Evolutionary conservation across 176 grass and related monocot genomes (phyloP).

Genomic region (Carex kokanica): DNA sequence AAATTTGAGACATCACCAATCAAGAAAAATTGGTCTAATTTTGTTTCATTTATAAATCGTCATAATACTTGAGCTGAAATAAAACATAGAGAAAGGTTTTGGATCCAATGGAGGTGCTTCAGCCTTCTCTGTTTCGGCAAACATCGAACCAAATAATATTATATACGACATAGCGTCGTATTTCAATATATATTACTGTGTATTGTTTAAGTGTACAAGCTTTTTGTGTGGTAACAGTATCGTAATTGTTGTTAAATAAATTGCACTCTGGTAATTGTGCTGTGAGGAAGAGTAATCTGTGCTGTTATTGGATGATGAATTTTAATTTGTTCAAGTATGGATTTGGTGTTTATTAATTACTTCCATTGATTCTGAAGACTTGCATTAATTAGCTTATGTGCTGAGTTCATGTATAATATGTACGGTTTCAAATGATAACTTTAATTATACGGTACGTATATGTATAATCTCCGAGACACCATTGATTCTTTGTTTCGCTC

Average conservation of each 20-base stretch:
- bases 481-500: too few species aligned
- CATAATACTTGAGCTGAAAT: too few species aligned
- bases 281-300: background rate
- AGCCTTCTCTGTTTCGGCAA: constrained; percentile 4
- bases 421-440: background rate
- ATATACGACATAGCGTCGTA: background rate
- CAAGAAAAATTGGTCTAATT: background rate
- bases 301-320: background rate
- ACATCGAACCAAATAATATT: background rate
- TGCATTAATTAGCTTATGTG: background rate
- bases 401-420: background rate
- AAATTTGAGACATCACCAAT: background rate
- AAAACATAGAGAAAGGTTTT: background rate
- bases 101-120: background rate
- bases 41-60: background rate
- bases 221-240: background rate
- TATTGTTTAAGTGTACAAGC: background rate
- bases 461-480: too few species aligned
- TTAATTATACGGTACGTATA: too few species aligned
- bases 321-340: background rate
- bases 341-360: background rate
- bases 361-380: background rate
- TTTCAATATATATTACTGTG: background rate
- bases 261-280: background rate
- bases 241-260: background rate